These are phyloP conservation scores for Candida suzukii DNA, from an alignment of 805 yeast species.

Conservation along the genomic window DNA sequence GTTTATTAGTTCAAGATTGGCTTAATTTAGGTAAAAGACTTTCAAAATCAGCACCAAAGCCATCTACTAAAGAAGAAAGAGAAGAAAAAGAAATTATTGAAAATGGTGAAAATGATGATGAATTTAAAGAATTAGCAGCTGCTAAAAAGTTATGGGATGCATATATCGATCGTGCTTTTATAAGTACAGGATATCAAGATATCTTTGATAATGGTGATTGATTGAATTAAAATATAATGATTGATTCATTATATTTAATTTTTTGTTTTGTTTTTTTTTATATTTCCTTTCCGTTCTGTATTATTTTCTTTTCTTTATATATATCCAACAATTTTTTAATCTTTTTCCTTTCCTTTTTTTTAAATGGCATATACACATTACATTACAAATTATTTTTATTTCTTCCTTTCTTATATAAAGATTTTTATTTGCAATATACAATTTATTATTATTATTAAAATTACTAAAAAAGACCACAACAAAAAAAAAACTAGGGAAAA, in stretches of 20 bases:
- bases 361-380: no score
- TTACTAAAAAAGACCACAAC: no score
- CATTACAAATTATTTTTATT: no score
- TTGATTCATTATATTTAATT: neutral
- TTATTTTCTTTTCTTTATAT: no score
- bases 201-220: slow-evolving; percentile 16
- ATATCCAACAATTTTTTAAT: no score
- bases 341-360: no score
- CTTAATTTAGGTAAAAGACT: slow-evolving; percentile 47
- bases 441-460: no score
- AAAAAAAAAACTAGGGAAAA: no score
- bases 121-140: neutral
- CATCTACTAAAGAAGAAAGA: neutral
- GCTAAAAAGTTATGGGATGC: slow-evolving; percentile 46
- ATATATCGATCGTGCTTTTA: slow-evolving; percentile 54
- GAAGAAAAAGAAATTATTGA: neutral
- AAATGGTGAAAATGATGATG: slow-evolving; percentile 1
- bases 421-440: no score
- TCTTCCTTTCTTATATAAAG: no score
- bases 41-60: slow-evolving; percentile 24
- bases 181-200: slow-evolving; percentile 58
- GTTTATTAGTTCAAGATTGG: slow-evolving; percentile 58
- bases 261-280: neutral
- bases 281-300: neutral
- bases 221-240: slow-evolving; percentile 14